Evolutionary conservation across 2,329 filamentous ascomycete genomes (phyloP), one percentile per base, ranked within the genome.

Genomic region (Chalaropsis ovoidea): DNA sequence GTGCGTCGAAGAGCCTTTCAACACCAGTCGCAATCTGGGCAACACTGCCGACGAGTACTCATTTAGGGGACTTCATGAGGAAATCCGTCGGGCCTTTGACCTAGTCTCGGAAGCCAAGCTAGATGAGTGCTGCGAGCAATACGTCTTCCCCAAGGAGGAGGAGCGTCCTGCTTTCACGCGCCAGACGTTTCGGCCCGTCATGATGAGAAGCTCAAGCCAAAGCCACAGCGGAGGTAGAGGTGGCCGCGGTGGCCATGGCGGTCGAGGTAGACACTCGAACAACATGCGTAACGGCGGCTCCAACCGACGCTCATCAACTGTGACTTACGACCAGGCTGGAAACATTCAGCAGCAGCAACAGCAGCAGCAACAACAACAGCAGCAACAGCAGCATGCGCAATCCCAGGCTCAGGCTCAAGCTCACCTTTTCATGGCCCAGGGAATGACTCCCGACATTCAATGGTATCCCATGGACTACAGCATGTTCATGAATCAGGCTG

Each of bases 1-100:
- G 41, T 96, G 93, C 73, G 90, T 99, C 11, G 94, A 99, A 73
- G 94, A 99, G 74, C 94, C 94, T 0, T 99, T 99, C 79, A 99
- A 96, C 71, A 87, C 82, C 3, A 81, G 82, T 43, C 85, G 94
- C 52, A 99, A 99, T 73, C 80, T 99, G 58, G 94, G 92, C 52
- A 99, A 99, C 71, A 97, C 94, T 1, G 94, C 91, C 8, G 94
- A 99, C 73, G 92, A 96, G 73, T 95, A 89, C 54, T 93, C 94
- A 0, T 96, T 96, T 76, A 85, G 88, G 62, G 94, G 94, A 1
- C 82, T 99, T 39, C 94, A 99, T 73, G 76, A 90, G 70, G 94
- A 99, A 76, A 79, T 99, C 62, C 85, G 94, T 68, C 83, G 91
- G 69, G 94, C 94, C 0, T 97, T 96, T 73, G 88, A 91, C 67